Evolutionary conservation across 768 basidiomycete species (phyloP), one percentile per base, ranked within the genome.

Genomic region (Lactarius trivialis): DNA sequence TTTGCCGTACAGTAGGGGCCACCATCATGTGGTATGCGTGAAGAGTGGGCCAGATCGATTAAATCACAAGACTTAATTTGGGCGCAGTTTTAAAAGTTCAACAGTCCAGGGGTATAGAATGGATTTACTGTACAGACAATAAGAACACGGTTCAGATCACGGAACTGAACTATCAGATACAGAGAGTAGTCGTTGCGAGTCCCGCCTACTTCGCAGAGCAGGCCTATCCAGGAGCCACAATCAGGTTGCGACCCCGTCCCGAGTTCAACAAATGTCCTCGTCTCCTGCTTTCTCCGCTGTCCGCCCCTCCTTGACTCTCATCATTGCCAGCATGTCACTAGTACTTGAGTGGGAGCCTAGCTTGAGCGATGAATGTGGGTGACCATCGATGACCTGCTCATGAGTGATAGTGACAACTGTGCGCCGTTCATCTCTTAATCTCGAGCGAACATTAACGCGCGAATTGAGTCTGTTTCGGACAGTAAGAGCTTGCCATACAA

Each of bases 401-500:
- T 24, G 55, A 19, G 36, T 56, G 36, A 61, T 24, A 3, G 54
- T 56, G n/a, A 61, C 26, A 30, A 61, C 6, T 7, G 60, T 61
- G 34, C 32, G 48, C 21, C 36, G 36, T 28, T 61, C 48, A 3
- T 55, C 48, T 36, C 33, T 55, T 34, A 60, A 45, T 37, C 43
- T 60, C 28, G 59, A 60, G 48, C 55, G 60, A 7, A 61, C 43
- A 24, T 55, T 37, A 33, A 39, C 30, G 7, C 60, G 54, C 15
- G 60, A 61, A 51, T 61, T 61, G 33, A 61, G 55, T 61, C 60
- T 61, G 30, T 33, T 19, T 28, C 15, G 1, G 4, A 51, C 5
- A n/a, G 50, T 56, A 21, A 37, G 34, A 32, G n/a, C 21, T n/a
- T 17, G 24, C 15, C 4, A 14, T 15, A 2, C n/a, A 24, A 34